Evolutionary conservation across 2,329 filamentous ascomycete genomes (phyloP).

Genomic region (Epichloe baconii): DNA sequence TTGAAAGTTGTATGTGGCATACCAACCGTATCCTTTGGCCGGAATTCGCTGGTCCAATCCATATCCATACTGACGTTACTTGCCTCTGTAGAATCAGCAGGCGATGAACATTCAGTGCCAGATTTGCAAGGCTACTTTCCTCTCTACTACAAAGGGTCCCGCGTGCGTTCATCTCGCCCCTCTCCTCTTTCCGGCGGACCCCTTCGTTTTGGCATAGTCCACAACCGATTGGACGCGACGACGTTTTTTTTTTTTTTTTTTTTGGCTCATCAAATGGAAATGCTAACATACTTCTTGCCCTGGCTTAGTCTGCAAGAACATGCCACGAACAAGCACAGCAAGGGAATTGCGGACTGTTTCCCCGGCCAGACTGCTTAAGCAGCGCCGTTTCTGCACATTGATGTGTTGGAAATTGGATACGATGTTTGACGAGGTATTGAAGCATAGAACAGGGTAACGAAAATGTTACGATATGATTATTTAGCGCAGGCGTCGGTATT

Average conservation of each 20-base stretch:
- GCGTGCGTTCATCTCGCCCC: constrained; percentile 36
- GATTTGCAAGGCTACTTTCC: constrained; percentile 65
- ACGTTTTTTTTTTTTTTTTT: too few relatives aligned
- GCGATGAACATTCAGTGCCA: constrained; percentile 67
- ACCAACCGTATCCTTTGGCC: background rate
- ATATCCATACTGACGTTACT: background rate
- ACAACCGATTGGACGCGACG: background rate
- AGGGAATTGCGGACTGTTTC: constrained; percentile 60
- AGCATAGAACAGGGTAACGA: constrained; percentile 1
- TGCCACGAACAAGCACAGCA: constrained; percentile 64
- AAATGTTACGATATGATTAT: background rate
- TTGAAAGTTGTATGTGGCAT: constrained; percentile 47
- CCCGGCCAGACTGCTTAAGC: constrained; percentile 23
- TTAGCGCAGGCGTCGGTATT: constrained; percentile 5
- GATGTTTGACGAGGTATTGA: background rate
- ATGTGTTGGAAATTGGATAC: background rate
- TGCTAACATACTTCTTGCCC: background rate
- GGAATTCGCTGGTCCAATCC: background rate
- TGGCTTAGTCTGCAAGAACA: constrained; percentile 50
- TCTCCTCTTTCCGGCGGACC: background rate
- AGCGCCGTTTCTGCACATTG: background rate
- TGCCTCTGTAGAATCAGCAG: constrained; percentile 48
- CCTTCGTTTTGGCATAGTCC: background rate
- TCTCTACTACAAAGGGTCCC: constrained; percentile 62
- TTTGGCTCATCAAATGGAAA: background rate